Base-by-base conservation (phyloP, 148 eudicot genomes). In the Persicaria tinctoria region DNA sequence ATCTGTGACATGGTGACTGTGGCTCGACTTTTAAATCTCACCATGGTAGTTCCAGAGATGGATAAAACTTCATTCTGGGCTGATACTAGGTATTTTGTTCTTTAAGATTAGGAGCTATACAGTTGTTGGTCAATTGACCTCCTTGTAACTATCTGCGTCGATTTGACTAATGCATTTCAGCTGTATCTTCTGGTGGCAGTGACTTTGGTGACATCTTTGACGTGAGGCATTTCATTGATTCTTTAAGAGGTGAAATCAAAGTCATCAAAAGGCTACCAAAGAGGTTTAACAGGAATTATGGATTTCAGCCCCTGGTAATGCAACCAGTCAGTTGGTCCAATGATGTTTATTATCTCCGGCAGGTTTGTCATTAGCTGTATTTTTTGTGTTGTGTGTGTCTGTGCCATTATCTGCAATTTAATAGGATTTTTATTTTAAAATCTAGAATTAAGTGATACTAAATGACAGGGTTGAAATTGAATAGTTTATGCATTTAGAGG, bases 61-160 rank as follows among this genome's bases (percentile, higher is more conserved):
- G 98, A 94, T 81, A 94, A 94, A 89, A 85, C 90, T 53, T 94
- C 98, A n/a, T 94, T 94, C 83, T 94, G 98, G 98, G 93, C 98
- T 64, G 98, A 94, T 78, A 90, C 97, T 41, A 94, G 98, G 98
- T 94, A 86, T 38, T 66, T 6, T 75, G 8, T 66, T 8, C 46
- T 20, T 13, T 66, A 41, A 66, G 17, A 66, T 14, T 66, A 13
- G 4, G 11, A 5, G 48, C 41, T 60, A 60, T 60, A 60, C 27
- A 60, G 12, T 50, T 50, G 9, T 66, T 41, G 8, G 18, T 66
- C 48, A 66, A 10, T 66, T 66, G 70, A 13, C 47, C 68, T 32
- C 46, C 18, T 66, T 12, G 48, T 17, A 12, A 41, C 6, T 66
- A 66, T 66, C 5, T 12, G 32, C 41, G 41, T 32, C 27, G 27